Evolutionary conservation across 2,329 filamentous ascomycete genomes (phyloP), one percentile per base, ranked within the genome.

Genomic region (Pezizomycotina sp.): DNA sequence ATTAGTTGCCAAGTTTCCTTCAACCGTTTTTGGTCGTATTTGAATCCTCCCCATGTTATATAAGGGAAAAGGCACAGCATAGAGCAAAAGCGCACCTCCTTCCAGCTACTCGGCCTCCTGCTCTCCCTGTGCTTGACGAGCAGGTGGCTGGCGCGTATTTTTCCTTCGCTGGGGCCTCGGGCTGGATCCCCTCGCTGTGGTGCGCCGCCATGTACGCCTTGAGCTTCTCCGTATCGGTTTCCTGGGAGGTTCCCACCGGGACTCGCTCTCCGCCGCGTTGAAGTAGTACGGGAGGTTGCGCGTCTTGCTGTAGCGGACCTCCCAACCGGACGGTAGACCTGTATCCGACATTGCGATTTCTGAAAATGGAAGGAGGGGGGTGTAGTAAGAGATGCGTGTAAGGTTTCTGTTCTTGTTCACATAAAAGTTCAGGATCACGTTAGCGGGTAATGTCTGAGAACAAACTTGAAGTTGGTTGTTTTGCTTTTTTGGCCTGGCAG

Each of bases 271-370:
- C 50, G 62, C 63, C 28, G 77, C 65, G 61, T 93, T 91, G 76
- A 93, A 95, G 66, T 95, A 98, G 67, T 98, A 98, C 23, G 89
- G 89, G 22, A 95, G 77, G 62, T 92, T 92, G 66, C 93, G 95
- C 60, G 82, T 92, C 65, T 93, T 92, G 59, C 82, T 92, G 63
- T 91, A 82, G 58, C 89, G 82, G 55, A 98, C 82, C 63, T 95
- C 89, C 84, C 86, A 93, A 58, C 74, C 73, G 31, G 72, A 59
- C 45, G 84, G 84, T 47, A 93, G 72, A 57, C 86, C 86, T 50
- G 77, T 74, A 38, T 83, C 77, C 54, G 69, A 62, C 72, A 77
- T 32, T 32, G 22, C 36, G 12, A 19, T 21, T 12, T 1, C 23
- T 15, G 8, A 29, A 29, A 12, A 12, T 13, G 4, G 4, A 9